These are phyloP conservation scores for Penicillium sp. DNA, from an alignment of 2,329 filamentous ascomycete genomes.

Conservation along the genomic window DNA sequence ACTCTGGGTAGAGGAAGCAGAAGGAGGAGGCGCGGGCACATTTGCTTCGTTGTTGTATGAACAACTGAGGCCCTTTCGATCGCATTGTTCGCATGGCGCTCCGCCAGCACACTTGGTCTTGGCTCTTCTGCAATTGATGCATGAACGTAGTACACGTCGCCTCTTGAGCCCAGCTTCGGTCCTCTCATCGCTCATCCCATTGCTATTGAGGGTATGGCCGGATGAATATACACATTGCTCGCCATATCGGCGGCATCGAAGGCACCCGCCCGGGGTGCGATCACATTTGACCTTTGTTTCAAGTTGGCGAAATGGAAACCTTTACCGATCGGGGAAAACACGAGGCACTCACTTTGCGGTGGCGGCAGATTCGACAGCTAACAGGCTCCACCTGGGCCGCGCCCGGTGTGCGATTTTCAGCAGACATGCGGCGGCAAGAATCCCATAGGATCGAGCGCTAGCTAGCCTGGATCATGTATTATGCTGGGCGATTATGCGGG, in stretches of 20 bases:
- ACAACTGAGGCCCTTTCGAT: neutral
- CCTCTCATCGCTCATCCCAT: neutral
- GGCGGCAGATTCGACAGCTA: conserved; percentile 7
- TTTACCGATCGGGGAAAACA: conserved; percentile 1
- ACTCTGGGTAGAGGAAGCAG: neutral
- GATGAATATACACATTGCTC: conserved; percentile 3
- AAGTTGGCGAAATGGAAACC: conserved; percentile 1
- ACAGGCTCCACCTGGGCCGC: conserved; percentile 8
- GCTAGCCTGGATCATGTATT: neutral
- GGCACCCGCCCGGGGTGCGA: conserved; percentile 3
- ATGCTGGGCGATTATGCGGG: neutral
- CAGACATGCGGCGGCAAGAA: neutral
- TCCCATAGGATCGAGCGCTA: neutral
- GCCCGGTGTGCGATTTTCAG: conserved; percentile 1
- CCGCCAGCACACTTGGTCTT: conserved; percentile 6
- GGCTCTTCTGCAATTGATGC: conserved; percentile 1
- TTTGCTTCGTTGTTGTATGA: neutral
- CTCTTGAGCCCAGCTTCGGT: conserved; percentile 4
- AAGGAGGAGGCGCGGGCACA: neutral
- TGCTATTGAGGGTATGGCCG: neutral
- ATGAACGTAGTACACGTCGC: conserved; percentile 3
- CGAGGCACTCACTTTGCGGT: conserved; percentile 2
- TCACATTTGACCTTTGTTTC: conserved; percentile 10
- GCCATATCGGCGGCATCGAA: conserved; percentile 6
- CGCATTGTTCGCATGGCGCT: conserved; percentile 6